A percentile compares a stretch with the other conserved stretches of the same genome.
Evolutionary conservation across 176 grass and related monocot genomes (phyloP).

Genomic region (Typha latifolia): DNA sequence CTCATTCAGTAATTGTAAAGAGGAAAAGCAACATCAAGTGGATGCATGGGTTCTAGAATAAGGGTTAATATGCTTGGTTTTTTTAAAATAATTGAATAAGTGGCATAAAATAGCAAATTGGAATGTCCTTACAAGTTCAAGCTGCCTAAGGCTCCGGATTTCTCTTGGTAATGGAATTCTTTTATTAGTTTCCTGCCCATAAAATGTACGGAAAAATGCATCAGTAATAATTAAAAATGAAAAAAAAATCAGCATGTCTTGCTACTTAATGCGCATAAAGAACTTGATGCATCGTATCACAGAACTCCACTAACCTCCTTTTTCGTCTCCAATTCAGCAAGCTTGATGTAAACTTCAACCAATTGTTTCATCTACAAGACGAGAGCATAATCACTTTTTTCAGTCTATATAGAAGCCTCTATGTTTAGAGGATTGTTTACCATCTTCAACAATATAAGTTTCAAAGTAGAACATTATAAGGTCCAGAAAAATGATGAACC

Average conservation of each 20-base stretch:
- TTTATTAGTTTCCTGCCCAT: constrained; percentile 71
- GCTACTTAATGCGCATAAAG: neutral
- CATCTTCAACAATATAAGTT: neutral
- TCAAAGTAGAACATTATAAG: neutral
- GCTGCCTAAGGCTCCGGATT: constrained; percentile 57
- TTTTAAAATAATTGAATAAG: too few relatives aligned
- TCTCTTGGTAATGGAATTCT: constrained; percentile 77
- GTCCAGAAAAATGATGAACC: constrained; percentile 31
- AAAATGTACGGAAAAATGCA: neutral
- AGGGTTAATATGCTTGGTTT: too few relatives aligned
- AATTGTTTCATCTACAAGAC: constrained; percentile 87
- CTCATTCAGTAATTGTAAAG: too few relatives aligned
- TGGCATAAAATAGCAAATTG: too few relatives aligned
- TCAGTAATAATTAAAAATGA: neutral
- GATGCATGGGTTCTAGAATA: too few relatives aligned
- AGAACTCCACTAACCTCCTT: constrained; percentile 57
- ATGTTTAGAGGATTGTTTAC: neutral
- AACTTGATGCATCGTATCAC: neutral
- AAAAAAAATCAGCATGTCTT: neutral
- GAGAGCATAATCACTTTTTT: constrained; percentile 14
- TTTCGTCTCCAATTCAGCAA: constrained; percentile 91
- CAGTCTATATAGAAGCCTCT: neutral
- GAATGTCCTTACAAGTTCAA: constrained; percentile 68
- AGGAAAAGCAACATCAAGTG: too few relatives aligned
- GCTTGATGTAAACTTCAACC: constrained; percentile 96